Evolutionary conservation across 345 rosid genomes (phyloP), one percentile per base, ranked within the genome.

Genomic region (Pugionium dolabratum): DNA sequence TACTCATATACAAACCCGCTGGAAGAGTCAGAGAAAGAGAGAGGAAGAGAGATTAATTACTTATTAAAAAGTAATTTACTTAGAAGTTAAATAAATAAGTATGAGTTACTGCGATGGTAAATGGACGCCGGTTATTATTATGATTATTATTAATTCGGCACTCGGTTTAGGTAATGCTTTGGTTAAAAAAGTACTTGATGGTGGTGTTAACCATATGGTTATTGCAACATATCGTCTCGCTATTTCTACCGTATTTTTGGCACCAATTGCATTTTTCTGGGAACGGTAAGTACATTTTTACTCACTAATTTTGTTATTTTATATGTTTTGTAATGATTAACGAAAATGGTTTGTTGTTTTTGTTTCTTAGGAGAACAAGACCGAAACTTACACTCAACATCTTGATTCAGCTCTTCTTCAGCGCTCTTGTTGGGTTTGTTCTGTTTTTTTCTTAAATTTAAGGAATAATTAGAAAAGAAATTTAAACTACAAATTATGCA

Each of bases 351-450:
- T 18, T 51, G 18, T 1, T 58, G 43, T 62, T 1, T 58, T 51
- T 62, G 47, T 65, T 53, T 64, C 62, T 79, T 73, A 91, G 96
- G 78, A 78, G 54, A 59, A 80, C 76, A 66, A 81, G 95, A 72
- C 79, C 85, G 27, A 85, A 77, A 78, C 90, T 89, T 62, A 86
- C 87, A 2, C 48, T 72, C 61, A 71, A 75, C 27, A 77, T 86
- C 64, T 55, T 78, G 59, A 80, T 79, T 72, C 84, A 72, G 55
- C 81, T 85, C 45, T 91, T 91, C 80, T 57, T 86, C 72, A 85
- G 85, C 69, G 88, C 82, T 54, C 79, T 89, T 52, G 68, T 83
- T 27, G 98, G 96, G 96, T 85, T 63, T 27, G 75, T 69, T 62
- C 11, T 66, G 18, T 29, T 2, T 25, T 57, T 18, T 18, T 18